Conservation (phyloP, 768 basidiomycete genomes). For the Collybia sordida region DNA sequence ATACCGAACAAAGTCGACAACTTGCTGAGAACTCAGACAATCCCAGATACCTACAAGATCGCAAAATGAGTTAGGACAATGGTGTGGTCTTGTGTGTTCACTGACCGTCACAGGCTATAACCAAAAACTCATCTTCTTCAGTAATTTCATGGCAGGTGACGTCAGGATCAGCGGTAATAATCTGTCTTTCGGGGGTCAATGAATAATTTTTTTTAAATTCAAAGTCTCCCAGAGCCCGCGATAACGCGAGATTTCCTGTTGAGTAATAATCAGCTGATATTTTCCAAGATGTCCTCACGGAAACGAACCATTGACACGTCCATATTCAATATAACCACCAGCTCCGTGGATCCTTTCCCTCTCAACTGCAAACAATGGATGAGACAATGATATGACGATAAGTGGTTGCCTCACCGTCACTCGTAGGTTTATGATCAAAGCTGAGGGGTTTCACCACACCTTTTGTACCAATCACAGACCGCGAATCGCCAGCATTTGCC, state of each 20-base stretch:
- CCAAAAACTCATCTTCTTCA: conserved; percentile 91
- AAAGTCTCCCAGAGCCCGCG: conserved; percentile 95
- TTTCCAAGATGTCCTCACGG: neutral
- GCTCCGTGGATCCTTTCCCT: conserved; percentile 83
- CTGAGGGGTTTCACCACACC: conserved; percentile 89
- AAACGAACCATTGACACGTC: conserved; percentile 87
- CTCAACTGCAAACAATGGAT: conserved; percentile 53
- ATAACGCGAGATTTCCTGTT: conserved; percentile 93
- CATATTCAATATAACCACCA: conserved; percentile 95
- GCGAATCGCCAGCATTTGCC: conserved; percentile 98
- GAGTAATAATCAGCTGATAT: conserved; percentile 1
- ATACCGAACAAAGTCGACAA: conserved; percentile 83
- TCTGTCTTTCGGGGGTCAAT: conserved; percentile 82
- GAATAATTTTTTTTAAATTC: conserved; percentile 95
- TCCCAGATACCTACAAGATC: conserved; percentile 93
- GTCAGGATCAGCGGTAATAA: conserved; percentile 95
- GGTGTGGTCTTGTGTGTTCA: conserved; percentile 7
- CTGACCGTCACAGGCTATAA: conserved; percentile 96
- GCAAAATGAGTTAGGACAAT: conserved; percentile 3
- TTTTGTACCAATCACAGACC: conserved; percentile 82
- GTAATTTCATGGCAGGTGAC: conserved; percentile 78
- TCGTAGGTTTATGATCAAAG: conserved; percentile 94
- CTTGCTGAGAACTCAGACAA: conserved; percentile 91
- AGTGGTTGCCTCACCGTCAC: conserved; percentile 55
- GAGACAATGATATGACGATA: neutral